These are phyloP conservation scores for Penicillium ucsense DNA, from an alignment of 495 filamentous ascomycete genomes.

Conservation along the genomic window DNA sequence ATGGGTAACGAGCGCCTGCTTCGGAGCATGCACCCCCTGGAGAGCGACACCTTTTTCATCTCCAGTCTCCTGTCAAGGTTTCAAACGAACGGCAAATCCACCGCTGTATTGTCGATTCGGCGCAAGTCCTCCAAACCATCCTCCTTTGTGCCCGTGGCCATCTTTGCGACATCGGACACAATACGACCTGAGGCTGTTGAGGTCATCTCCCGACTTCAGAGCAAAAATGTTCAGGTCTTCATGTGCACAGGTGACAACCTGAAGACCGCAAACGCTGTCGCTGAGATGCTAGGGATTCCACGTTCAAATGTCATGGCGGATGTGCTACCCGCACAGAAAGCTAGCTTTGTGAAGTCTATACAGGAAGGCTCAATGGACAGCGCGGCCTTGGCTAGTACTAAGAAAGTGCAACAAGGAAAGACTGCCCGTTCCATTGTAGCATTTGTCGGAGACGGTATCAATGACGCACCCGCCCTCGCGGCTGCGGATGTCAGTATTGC, in stretches of 20 bases:
- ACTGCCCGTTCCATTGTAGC: constrained; percentile 36
- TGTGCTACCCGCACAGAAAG: constrained; percentile 78
- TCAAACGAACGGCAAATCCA: constrained; percentile 64
- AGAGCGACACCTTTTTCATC: constrained; percentile 28
- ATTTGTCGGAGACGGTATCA: constrained; percentile 79
- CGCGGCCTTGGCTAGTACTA: neutral
- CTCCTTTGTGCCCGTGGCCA: constrained; percentile 49
- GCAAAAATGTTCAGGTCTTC: constrained; percentile 60
- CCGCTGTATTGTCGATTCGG: constrained; percentile 56
- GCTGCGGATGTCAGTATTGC: constrained; percentile 77
- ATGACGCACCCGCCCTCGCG: constrained; percentile 75
- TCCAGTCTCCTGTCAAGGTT: constrained; percentile 46
- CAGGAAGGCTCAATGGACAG: constrained; percentile 37
- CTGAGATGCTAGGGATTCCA: constrained; percentile 64
- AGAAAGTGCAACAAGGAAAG: constrained; percentile 2
- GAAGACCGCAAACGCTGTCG: constrained; percentile 53
- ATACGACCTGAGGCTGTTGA: constrained; percentile 64
- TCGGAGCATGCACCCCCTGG: constrained; percentile 17
- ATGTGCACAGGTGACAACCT: constrained; percentile 83
- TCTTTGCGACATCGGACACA: constrained; percentile 63
- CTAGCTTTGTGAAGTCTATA: constrained; percentile 69
- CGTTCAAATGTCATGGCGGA: constrained; percentile 71
- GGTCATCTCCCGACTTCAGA: constrained; percentile 59
- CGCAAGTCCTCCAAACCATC: constrained; percentile 15
- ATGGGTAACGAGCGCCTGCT: constrained; percentile 82